phyloP scores from a whole-genome alignment of 2,329 filamentous ascomycete species.

The Pseudopithomyces chartarum region DNA sequence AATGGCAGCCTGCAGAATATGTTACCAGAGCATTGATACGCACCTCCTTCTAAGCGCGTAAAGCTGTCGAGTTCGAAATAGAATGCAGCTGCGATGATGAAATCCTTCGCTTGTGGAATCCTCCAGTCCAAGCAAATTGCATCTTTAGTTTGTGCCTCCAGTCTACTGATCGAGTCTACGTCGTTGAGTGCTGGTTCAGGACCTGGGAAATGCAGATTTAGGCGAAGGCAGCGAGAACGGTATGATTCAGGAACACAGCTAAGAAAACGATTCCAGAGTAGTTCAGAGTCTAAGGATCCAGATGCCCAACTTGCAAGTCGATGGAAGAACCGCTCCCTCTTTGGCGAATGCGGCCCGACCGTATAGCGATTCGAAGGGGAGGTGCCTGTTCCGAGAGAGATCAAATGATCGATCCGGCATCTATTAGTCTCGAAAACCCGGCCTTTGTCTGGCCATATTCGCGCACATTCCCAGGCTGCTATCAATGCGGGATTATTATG shows the following conservation, averaged over 20 bases:
- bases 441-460: conserved; percentile 27
- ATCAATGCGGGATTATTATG: conserved; percentile 33
- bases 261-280: conserved; percentile 23
- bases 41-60: conserved; percentile 4
- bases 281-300: conserved; percentile 26
- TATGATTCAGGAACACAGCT: conserved; percentile 15
- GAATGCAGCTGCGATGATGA: conserved; percentile 25
- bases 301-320: conserved; percentile 24
- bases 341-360: conserved; percentile 25
- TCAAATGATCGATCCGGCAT: conserved; percentile 22
- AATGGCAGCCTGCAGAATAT: conserved; percentile 6
- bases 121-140: conserved; percentile 9
- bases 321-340: conserved; percentile 22
- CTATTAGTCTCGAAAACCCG: conserved; percentile 6
- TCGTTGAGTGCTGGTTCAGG: conserved; percentile 25
- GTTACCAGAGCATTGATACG: conserved; percentile 6
- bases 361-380: conserved; percentile 5
- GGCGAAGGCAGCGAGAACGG: conserved; percentile 21
- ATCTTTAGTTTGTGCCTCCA: conserved; percentile 13
- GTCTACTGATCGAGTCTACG: conserved; percentile 13
- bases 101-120: conserved; percentile 11
- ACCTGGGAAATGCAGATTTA: conserved; percentile 23
- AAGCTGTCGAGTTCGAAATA: conserved; percentile 10
- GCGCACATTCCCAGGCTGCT: conserved; percentile 23
- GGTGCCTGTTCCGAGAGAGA: conserved; percentile 33